Evolutionary conservation across 306 rosid species (phyloP), one percentile per base, ranked within the genome.

Genomic region (Vigna reflexopilosa): DNA sequence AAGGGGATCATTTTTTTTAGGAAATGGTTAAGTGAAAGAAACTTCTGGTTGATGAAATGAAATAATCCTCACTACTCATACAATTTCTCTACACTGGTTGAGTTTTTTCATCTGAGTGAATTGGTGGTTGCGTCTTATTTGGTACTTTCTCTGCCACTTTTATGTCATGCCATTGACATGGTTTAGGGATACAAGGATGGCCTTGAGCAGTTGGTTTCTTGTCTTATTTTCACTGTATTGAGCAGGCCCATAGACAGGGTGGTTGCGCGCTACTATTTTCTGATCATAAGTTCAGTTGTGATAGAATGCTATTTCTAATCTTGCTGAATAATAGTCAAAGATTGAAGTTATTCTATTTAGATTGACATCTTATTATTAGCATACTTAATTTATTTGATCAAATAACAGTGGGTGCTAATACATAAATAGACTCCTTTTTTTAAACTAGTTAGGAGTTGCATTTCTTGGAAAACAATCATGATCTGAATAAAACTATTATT

Each of bases 401-500:
- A 62, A 62, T 36, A 10, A 48, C 22, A 32, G 63, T 52, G 38
- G 34, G 26, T 50, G 73, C 3, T 26, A 24, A n/a, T 28, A 40
- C 72, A 72, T 72, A 72, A 64, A 62, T 40, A 58, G 19, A 59
- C 38, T 59, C 42, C 64, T 36, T 22, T 34, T 22, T 68, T 63
- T 11, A 51, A 51, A 72, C 8, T 42, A 19, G 54, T 48, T 9
- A 47, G 56, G 59, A 54, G 52, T 32, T 64, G 62, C 22, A 58
- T 63, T 65, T 56, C 57, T 16, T 48, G 49, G 65, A 24, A 73
- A 56, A 57, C 62, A 75, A 75, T 81, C 65, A 30, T 47, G 49
- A 67, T 67, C 57, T 75, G 79, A 47, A 5, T 54, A 10, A 67
- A 63, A 76, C 61, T 28, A 19, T 15, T 45, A 9, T 30, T 38